Conservation (phyloP, 495 filamentous ascomycete species). For the Clavariopsis aquatica region DNA sequence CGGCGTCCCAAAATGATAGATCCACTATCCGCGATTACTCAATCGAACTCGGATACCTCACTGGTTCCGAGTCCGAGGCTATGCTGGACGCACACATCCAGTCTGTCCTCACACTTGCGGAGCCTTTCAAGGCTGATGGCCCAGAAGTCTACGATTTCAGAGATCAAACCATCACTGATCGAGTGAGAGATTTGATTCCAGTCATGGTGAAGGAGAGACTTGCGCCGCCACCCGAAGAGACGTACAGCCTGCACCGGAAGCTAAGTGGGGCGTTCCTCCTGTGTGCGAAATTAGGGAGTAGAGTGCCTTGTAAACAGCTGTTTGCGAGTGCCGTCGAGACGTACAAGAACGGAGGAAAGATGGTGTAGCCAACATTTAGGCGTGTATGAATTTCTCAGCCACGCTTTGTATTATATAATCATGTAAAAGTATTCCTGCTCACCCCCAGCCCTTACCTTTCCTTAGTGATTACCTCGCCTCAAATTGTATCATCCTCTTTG, state of each 20-base stretch:
- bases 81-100: constrained; percentile 88
- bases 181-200: constrained; percentile 82
- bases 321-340: constrained; percentile 68
- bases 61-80: constrained; percentile 74
- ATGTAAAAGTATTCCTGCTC: background rate
- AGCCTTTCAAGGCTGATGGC: constrained; percentile 76
- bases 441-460: background rate
- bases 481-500: constrained; percentile 23
- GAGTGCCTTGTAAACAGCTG: constrained; percentile 76
- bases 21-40: constrained; percentile 65
- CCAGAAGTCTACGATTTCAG: constrained; percentile 88
- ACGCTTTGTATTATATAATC: background rate
- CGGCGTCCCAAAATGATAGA: constrained; percentile 71
- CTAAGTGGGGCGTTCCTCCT: constrained; percentile 93
- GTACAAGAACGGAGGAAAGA: constrained; percentile 36
- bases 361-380: background rate
- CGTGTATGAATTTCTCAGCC: background rate
- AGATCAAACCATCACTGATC: constrained; percentile 92
- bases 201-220: constrained; percentile 88
- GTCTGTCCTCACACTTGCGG: constrained; percentile 82
- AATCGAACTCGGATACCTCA: constrained; percentile 85
- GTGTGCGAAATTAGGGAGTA: constrained; percentile 81
- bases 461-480: background rate
- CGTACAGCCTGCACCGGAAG: constrained; percentile 94
- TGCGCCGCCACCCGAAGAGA: constrained; percentile 93